Base-by-base conservation (phyloP, 2,329 filamentous ascomycete species). In the Tolypocladium cylindrosporum region DNA sequence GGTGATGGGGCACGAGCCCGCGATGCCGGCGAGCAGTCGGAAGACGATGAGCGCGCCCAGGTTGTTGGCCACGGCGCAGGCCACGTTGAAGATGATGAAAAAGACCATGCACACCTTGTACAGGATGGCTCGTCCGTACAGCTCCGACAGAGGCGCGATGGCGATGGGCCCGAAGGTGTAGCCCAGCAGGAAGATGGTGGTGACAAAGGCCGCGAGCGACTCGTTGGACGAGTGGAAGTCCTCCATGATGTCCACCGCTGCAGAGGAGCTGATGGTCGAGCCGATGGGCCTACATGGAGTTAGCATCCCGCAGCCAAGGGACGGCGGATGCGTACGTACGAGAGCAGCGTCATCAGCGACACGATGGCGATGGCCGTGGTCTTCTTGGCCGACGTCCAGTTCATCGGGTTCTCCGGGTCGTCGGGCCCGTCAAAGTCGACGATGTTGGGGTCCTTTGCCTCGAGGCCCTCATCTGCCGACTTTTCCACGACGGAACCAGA, bases 71-170 rank as follows among this genome's bases (percentile, higher is more conserved):
- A 88, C 69, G 3, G 68, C 69, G 2, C 66, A 66, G 1, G 58
- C 65, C 5, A 68, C 57, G 27, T 64, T 64, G 59, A 86, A 84
- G 65, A 84, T 80, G 7, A 85, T 81, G 16, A 73, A 75, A n/a
- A 85, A 65, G 2, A 84, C 77, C n/a, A 82, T 80, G 60, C 61
- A 59, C 14, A 63, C 14, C 57, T 65, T 61, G 61, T 65, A 67
- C 60, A 66, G 54, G 1, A 74, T 58, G 34, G 79, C 77, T 8
- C 83, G 75, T 4, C 83, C 83, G 64, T 80, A 86, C 6, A 86
- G 75, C 65, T 89, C 86, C 34, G 78, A 82, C 3, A 88, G 68
- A 0, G 85, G 85, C 1, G 82, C 85, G 75, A 82, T 85, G 3
- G 88, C 60, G 2, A 89, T 68, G 0, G 86, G 86, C 0, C 86